Conservation (phyloP, 2,329 filamentous ascomycete genomes). For the Trichoderma sp. region DNA sequence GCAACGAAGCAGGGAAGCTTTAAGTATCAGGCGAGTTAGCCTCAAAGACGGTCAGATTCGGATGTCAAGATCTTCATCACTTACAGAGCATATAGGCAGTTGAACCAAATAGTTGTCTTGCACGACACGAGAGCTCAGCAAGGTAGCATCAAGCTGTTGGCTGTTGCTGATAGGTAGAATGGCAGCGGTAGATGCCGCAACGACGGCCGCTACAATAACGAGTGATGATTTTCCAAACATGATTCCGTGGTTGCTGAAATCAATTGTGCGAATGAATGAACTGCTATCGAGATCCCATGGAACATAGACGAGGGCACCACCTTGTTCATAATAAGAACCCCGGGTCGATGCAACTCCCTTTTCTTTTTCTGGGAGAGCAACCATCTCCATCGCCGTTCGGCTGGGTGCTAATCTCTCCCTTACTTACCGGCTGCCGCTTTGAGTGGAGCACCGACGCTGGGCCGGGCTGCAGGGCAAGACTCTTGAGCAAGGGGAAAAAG, state of each 20-base stretch:
- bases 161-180: background rate
- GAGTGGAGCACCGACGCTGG: background rate
- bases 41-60: background rate
- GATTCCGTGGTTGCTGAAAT: background rate
- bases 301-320: background rate
- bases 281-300: background rate
- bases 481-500: background rate
- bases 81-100: slow-evolving; percentile 10
- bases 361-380: background rate
- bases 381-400: background rate
- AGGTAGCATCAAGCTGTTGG: background rate
- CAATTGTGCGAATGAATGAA: background rate
- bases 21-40: background rate
- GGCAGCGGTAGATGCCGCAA: background rate
- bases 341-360: background rate
- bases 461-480: slow-evolving; percentile 1
- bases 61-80: background rate
- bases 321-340: background rate
- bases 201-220: background rate
- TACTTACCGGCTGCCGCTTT: background rate
- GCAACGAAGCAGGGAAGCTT: slow-evolving; percentile 2
- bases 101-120: background rate
- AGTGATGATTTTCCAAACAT: slow-evolving; percentile 8
- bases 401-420: background rate
- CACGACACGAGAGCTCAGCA: background rate